Evolutionary conservation across 2,329 filamentous ascomycete genomes (phyloP).

Genomic region (Aureobasidium sp.): DNA sequence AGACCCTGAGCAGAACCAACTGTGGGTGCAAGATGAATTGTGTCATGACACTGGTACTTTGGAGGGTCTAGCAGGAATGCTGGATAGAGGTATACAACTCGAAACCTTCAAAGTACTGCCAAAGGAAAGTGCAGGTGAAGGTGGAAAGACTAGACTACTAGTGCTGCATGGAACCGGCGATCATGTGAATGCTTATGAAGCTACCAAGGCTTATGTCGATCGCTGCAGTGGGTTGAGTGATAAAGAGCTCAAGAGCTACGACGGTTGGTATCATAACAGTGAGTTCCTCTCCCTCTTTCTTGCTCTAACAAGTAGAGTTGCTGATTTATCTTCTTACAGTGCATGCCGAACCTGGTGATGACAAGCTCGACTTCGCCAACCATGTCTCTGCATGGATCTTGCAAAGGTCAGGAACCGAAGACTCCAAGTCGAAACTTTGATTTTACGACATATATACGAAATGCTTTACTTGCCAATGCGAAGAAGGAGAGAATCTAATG

Average conservation of each 20-base stretch:
- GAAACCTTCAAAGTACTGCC: conserved; percentile 45
- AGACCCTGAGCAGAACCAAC: conserved; percentile 54
- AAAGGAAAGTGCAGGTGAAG: conserved; percentile 35
- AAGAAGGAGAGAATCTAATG: too few relatives aligned
- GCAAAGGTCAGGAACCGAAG: conserved; percentile 10
- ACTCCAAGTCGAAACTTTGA: background rate
- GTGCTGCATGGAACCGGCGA: conserved; percentile 72
- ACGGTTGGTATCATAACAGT: conserved; percentile 69
- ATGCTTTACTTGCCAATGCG: too few relatives aligned
- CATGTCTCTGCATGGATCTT: conserved; percentile 29
- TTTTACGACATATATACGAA: too few relatives aligned
- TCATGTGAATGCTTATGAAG: conserved; percentile 56
- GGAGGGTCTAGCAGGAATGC: conserved; percentile 65
- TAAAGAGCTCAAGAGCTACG: conserved; percentile 63
- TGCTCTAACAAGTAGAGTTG: background rate
- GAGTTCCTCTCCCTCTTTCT: conserved; percentile 18
- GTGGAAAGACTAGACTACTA: conserved; percentile 57
- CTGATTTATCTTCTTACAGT: conserved; percentile 16
- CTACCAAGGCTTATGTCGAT: conserved; percentile 57
- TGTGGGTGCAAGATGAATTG: conserved; percentile 57
- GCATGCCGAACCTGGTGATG: conserved; percentile 28
- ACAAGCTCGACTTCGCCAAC: conserved; percentile 24
- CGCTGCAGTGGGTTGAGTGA: conserved; percentile 48
- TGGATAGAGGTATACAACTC: conserved; percentile 62
- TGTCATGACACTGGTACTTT: conserved; percentile 79